These are phyloP conservation scores for Podaxis pistillaris DNA, from an alignment of 768 basidiomycete species.

Conservation along the genomic window DNA sequence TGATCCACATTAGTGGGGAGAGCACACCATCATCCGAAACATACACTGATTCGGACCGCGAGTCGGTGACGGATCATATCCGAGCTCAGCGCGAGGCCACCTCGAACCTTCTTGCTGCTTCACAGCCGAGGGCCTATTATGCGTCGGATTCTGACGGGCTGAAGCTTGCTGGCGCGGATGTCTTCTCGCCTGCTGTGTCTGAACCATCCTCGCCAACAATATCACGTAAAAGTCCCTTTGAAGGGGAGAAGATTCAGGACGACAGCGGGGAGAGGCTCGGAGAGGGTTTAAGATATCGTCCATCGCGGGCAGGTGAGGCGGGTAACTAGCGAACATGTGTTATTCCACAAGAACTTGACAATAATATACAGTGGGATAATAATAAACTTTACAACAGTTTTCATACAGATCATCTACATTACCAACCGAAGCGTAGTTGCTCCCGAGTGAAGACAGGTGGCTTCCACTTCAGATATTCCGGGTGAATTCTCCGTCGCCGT, in stretches of 20 bases:
- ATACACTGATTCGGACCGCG: constrained; percentile 27
- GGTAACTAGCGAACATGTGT: neutral
- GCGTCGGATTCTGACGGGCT: constrained; percentile 45
- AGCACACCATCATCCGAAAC: constrained; percentile 20
- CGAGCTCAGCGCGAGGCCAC: neutral
- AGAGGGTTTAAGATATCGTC: constrained; percentile 4
- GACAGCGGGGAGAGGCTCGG: constrained; percentile 21
- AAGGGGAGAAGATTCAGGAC: constrained; percentile 17
- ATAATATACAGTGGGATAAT: constrained; percentile 11
- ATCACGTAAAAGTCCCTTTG: constrained; percentile 33
- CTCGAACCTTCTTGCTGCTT: constrained; percentile 1
- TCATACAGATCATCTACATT: constrained; percentile 22
- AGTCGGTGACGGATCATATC: constrained; percentile 10
- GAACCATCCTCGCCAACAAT: constrained; percentile 63
- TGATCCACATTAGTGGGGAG: constrained; percentile 31
- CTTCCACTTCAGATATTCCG: constrained; percentile 87
- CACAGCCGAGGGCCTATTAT: constrained; percentile 44
- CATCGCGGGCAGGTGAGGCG: neutral
- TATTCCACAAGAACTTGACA: constrained; percentile 3
- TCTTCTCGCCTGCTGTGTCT: constrained; percentile 72
- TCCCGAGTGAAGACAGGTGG: constrained; percentile 92
- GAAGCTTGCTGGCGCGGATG: constrained; percentile 65
- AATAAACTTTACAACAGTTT: constrained; percentile 16
- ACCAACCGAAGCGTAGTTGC: constrained; percentile 78
- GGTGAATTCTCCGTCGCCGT: constrained; percentile 71